A percentile compares a stretch with the other conserved stretches of the same genome.
These are phyloP conservation scores for Lophium mytilinum DNA, from an alignment of 495 filamentous ascomycete genomes.

Conservation along the genomic window DNA sequence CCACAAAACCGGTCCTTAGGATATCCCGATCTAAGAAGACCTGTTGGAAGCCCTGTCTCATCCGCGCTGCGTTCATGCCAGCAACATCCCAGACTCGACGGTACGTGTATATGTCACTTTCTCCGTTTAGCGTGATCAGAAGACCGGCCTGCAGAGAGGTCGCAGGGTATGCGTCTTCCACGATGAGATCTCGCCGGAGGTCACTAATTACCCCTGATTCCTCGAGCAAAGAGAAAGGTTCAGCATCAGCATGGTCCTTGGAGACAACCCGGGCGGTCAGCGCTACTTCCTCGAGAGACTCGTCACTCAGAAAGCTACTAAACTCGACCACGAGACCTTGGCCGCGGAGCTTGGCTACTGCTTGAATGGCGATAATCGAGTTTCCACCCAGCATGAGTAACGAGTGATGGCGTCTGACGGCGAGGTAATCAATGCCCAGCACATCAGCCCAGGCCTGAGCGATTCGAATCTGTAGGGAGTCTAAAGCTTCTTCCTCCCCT, in stretches of 20 bases:
- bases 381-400: slow-evolving; percentile 16
- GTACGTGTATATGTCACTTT: background rate
- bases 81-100: background rate
- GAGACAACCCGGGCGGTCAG: background rate
- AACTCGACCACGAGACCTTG: slow-evolving; percentile 8
- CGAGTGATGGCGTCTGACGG: slow-evolving; percentile 3
- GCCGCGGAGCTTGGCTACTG: slow-evolving; percentile 1
- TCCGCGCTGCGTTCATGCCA: background rate
- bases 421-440: background rate
- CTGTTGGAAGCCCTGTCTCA: background rate
- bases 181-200: background rate
- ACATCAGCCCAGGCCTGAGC: slow-evolving; percentile 7
- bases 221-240: background rate
- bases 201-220: background rate
- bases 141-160: background rate
- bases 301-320: slow-evolving; percentile 1
- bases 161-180: slow-evolving; percentile 3
- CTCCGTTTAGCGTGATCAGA: background rate
- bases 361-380: slow-evolving; percentile 12
- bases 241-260: background rate
- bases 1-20: background rate
- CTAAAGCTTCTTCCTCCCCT: background rate
- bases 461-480: background rate
- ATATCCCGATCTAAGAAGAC: background rate
- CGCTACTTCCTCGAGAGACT: slow-evolving; percentile 1